These are phyloP conservation scores for Betula pendula DNA, from an alignment of 306 rosid species.

Conservation along the genomic window DNA sequence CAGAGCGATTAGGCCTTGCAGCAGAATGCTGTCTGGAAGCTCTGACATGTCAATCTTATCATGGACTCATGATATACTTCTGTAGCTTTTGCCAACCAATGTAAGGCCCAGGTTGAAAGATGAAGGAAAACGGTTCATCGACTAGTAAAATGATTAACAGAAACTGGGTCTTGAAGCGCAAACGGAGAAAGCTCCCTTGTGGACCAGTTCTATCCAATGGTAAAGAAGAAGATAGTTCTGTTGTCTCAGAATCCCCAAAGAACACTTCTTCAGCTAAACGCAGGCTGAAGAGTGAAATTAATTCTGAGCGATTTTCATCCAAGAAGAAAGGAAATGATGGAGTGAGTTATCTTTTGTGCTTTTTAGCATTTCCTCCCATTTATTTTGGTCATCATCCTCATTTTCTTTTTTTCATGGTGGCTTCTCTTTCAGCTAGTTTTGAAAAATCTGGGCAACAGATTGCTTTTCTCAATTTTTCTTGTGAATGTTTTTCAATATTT, in stretches of 20 bases:
- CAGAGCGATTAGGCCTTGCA: constrained; percentile 13
- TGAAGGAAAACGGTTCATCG: constrained; percentile 76
- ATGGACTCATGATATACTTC: constrained; percentile 28
- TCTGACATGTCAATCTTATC: constrained; percentile 23
- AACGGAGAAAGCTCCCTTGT: constrained; percentile 78
- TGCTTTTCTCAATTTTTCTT: background rate
- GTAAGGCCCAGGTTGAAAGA: constrained; percentile 42
- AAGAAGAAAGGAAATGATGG: constrained; percentile 99
- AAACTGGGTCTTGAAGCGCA: constrained; percentile 96
- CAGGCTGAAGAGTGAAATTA: constrained; percentile 52
- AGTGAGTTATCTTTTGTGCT: constrained; percentile 57
- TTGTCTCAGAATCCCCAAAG: constrained; percentile 60
- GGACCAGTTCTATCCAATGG: constrained; percentile 54
- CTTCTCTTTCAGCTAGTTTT: background rate
- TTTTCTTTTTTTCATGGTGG: background rate
- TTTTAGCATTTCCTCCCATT: background rate
- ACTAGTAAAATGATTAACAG: constrained; percentile 73
- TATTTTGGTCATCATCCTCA: background rate
- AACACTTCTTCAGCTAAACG: constrained; percentile 54
- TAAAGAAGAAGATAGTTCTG: constrained; percentile 67
- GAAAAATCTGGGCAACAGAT: background rate
- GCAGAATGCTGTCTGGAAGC: constrained; percentile 21
- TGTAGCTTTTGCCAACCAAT: constrained; percentile 32
- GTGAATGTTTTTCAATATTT: background rate
- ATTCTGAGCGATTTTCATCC: constrained; percentile 50